A percentile compares a stretch with the other conserved stretches of the same genome.
Evolutionary conservation across 371 early-diverging fungal species (phyloP).

Genomic region (Parasitella parasitica): DNA sequence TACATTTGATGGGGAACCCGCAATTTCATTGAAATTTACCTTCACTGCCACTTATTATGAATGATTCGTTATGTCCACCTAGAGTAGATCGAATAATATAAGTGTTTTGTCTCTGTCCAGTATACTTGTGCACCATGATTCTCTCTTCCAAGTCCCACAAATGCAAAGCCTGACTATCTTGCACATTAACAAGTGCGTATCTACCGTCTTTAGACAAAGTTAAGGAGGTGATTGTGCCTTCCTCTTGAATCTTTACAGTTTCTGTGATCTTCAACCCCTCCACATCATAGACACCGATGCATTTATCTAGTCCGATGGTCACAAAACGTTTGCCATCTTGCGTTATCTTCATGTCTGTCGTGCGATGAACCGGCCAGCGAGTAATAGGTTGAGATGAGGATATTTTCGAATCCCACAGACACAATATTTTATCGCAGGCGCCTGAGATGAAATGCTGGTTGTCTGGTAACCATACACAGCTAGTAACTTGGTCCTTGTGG

Average conservation of each 20-base stretch:
- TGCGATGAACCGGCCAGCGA: conserved; percentile 70
- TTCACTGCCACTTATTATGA: conserved; percentile 91
- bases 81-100: conserved; percentile 93
- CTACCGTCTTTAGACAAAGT: conserved; percentile 70
- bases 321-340: conserved; percentile 73
- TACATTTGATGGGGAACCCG: too few relatives aligned
- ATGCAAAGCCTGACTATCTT: conserved; percentile 65
- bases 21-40: conserved; percentile 35
- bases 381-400: conserved; percentile 51
- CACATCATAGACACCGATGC: conserved; percentile 71
- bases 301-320: conserved; percentile 69
- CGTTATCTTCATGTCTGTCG: conserved; percentile 83
- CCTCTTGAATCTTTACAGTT: conserved; percentile 60
- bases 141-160: conserved; percentile 84
- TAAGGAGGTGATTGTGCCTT: conserved; percentile 76
- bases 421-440: conserved; percentile 73
- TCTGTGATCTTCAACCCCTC: conserved; percentile 6
- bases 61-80: conserved; percentile 82
- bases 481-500: conserved; percentile 75
- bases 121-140: conserved; percentile 68
- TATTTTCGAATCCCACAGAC: conserved; percentile 62
- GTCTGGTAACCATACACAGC: conserved; percentile 85
- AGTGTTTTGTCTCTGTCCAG: conserved; percentile 82
- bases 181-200: conserved; percentile 75
- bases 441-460: conserved; percentile 77